Evolutionary conservation across 257 asterid species (phyloP), one percentile per base, ranked within the genome.

Genomic region (Solanum lignicaule): DNA sequence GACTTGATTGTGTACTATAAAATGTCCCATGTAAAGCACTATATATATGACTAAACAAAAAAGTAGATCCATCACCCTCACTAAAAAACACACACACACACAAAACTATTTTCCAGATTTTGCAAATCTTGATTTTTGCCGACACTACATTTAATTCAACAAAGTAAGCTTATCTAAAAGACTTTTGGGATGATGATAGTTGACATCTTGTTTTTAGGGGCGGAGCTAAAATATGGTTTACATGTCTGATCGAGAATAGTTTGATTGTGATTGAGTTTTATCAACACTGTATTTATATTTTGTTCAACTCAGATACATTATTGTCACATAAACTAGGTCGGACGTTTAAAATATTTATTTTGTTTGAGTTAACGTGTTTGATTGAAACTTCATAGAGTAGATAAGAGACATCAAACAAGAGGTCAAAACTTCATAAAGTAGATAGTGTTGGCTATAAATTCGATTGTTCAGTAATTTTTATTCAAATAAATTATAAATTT

Each of bases 111-210:
- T 23, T 83, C 23, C 15, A 4, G 87, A 83, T 71, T 83, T 32
- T 52, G 29, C 83, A 72, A 72, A 88, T 88, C 89, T 76, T 7
- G 15, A 83, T 32, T 72, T 74, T 83, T 88, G 55, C 89, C 89
- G 85, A 88, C 89, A 88, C 52, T 55, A 21, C 60, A 83, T 14
- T 88, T 71, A 65, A 87, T 83, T 72, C 86, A 82, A 48, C 29
- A 82, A 82, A 82, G 86, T 48, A 29, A 48, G 39, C 7, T 48
- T 48, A 31, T 1, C 43, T 48, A 29, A 2, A 46, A 31, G 21
- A 18, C 1, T 82, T 29, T 82, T 29, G 43, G 41, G 31, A 21
- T 33, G 27, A 73, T 5, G 43, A 72, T 32, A 18, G 2, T 72
- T 32, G 79, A 16, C 14, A 71, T 69, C 38, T 31, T 18, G 13